Base-by-base conservation (phyloP, 257 asterid species). In the Linaria vulgaris region DNA sequence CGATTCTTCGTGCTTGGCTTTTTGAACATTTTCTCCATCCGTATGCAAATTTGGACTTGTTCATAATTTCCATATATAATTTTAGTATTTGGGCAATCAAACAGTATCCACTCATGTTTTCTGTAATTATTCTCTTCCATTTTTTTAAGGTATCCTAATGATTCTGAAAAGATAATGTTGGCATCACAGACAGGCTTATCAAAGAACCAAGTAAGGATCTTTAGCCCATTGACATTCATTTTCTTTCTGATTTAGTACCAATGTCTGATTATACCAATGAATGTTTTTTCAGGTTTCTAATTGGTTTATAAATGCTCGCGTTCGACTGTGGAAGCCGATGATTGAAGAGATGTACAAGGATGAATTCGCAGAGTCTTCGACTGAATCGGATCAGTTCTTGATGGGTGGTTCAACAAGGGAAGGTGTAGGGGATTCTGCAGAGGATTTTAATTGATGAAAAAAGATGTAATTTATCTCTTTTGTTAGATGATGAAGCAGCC, bases 321-420 rank as follows among this genome's bases (percentile, higher is more conserved):
- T 91, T 53, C 78, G 97, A 24, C 83, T 91, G 0, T 91, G 97
- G 97, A 91, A 88, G 78, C 97, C 97, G 22, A 91, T 91, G 97
- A 91, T 91, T 19, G 97, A 91, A 60, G 97, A 85, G 62, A 85
- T 88, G 95, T 91, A 91, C 51, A 82, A 83, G 65, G 96, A 91
- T 61, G 97, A 91, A 69, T 83, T 84, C 49, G 94, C 80, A 11
- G 95, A 85, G 0, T 79, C 82, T 30, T 83, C 88, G 21, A 66
- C 71, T 15, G 94, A 86, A 59, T 84, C 90, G n/a, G 85, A 82
- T 73, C 84, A 77, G 19, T 61, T 82, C 50, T 61, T 74, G 57
- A 41, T 75, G 9, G 49, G 65, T 64, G 66, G 66, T 27, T 48
- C 67, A 19, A 50, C 68, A 50, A 68, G 78, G 47, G 88, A 86